Conservation (phyloP, 768 basidiomycete species). For the Sporobolomyces phaffii region DNA sequence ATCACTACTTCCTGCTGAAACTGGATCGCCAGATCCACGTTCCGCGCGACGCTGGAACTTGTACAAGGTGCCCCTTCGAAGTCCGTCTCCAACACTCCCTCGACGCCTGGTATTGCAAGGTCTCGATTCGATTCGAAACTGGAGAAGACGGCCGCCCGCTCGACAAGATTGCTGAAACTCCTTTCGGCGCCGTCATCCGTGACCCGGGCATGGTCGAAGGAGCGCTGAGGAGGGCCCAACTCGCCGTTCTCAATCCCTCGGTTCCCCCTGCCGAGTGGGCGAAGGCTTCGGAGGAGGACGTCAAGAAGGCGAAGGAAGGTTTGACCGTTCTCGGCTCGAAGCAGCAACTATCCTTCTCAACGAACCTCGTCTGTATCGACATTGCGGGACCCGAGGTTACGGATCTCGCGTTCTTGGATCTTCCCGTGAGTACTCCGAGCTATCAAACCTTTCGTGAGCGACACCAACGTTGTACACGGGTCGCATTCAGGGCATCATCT, state of each 20-base stretch:
- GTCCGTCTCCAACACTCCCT: conserved; percentile 44
- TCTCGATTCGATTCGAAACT: conserved; percentile 51
- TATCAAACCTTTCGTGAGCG: too few species aligned
- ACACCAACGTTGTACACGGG: neutral
- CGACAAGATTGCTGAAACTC: conserved; percentile 41
- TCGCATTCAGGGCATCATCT: conserved; percentile 50
- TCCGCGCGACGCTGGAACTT: conserved; percentile 54
- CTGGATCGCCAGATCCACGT: conserved; percentile 49
- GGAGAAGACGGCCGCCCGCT: conserved; percentile 46
- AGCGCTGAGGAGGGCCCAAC: conserved; percentile 58
- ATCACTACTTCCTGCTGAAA: neutral
- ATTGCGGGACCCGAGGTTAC: conserved; percentile 50
- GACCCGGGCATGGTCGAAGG: conserved; percentile 53
- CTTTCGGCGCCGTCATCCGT: conserved; percentile 52
- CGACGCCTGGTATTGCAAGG: conserved; percentile 45
- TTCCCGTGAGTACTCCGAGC: conserved; percentile 35
- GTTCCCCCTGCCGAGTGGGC: conserved; percentile 25
- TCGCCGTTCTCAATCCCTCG: conserved; percentile 51
- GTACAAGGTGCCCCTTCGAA: conserved; percentile 50
- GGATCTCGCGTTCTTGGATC: conserved; percentile 44
- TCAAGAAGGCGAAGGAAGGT: conserved; percentile 1
- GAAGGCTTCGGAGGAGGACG: conserved; percentile 11
- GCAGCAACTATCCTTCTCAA: conserved; percentile 46
- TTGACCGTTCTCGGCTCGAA: conserved; percentile 32
- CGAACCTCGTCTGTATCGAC: conserved; percentile 54